Base-by-base conservation (phyloP, 2,329 filamentous ascomycete genomes). In the Botrytis squamosa region DNA sequence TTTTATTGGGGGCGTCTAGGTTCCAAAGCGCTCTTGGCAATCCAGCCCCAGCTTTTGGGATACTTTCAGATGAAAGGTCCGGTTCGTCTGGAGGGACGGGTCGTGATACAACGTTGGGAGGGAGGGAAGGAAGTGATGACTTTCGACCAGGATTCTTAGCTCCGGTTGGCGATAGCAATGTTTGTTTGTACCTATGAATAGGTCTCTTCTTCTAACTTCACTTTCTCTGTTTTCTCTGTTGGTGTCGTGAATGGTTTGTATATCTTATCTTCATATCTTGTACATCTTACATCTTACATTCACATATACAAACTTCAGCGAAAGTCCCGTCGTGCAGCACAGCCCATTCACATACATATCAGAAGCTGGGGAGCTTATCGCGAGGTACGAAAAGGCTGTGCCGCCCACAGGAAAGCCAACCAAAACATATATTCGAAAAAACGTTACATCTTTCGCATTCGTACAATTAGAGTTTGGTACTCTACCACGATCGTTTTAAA, bases 1-100 rank as follows among this genome's bases (percentile, higher is more conserved):
- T 55, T 59, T 33, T 60, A 52, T 71, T 71, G 33, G 59, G 69
- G 59, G 44, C 38, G 55, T 70, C 55, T 59, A n/a, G 36, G 40
- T 46, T 74, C 62, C 29, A 70, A 68, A 55, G 65, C 46, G 36
- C 22, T 55, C 46, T 67, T 67, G 65, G 46, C 65, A 55, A 67
- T 67, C 36, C 57, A 70, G 66, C 55, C 68, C 22, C 55, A 70
- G 55, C 68, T 36, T 38, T 36, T 52, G 22, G 44, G 42, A 33
- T 38, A 66, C 20, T n/a, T 71, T 40, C 57, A 49, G 52, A 55
- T 55, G 52, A 55, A 55, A 55, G 14, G n/a, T 55, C 1, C n/a
- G 52, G 52, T 55, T 55, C n/a, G n/a, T 64, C 57, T 22, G 59
- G 40, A 59, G 40, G 12, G 36, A 64, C 33, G 16, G 60, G 57